Base-by-base conservation (phyloP, 805 yeast genomes). In the Starmerella khaoyaiensis region DNA sequence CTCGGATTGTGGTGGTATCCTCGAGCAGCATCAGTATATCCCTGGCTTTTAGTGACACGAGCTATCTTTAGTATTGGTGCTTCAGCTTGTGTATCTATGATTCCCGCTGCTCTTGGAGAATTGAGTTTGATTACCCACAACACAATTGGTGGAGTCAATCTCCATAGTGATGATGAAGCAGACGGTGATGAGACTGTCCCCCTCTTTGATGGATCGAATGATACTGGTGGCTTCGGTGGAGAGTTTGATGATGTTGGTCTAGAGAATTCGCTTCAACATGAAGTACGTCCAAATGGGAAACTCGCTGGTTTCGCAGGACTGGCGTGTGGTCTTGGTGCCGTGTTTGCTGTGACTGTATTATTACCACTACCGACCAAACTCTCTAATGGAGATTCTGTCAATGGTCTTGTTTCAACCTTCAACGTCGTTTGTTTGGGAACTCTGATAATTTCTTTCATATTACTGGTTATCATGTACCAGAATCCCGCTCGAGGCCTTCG, bases 311-410 rank as follows among this genome's bases (percentile, higher is more conserved):
- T 74, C 17, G 65, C 77, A 29, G 86, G 86, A 12, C 21, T 42
- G 10, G 37, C 41, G 14, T 21, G 37, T 11, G 46, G 46, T 2
- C 14, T 42, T 5, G 46, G 58, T 0, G 86, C 69, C 2, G 78
- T 72, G n/a, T 72, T 70, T 4, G 77, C 69, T 6, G 76, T 63
- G 14, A 71, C 65, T 42, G 73, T 75, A 25, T 77, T 53, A 10
- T 57, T 51, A n/a, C 66, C 59, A 51, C 76, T 77, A 3, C 86
- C 87, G 21, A 68, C 52, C 8, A 82, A 52, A 8, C 86, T 77
- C 6, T 26, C 8, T n/a, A 20, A 21, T 9, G 47, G 35, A 4
- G 37, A 23, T 8, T 22, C 31, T 23, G 34, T 21, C 14, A 19
- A 15, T 9, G 42, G 42, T 12, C 21, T 42, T 11, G 11, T n/a